A percentile compares a stretch with the other conserved stretches of the same genome.
These are phyloP conservation scores for Luffa aegyptiaca DNA, from an alignment of 306 rosid species.

Conservation along the genomic window DNA sequence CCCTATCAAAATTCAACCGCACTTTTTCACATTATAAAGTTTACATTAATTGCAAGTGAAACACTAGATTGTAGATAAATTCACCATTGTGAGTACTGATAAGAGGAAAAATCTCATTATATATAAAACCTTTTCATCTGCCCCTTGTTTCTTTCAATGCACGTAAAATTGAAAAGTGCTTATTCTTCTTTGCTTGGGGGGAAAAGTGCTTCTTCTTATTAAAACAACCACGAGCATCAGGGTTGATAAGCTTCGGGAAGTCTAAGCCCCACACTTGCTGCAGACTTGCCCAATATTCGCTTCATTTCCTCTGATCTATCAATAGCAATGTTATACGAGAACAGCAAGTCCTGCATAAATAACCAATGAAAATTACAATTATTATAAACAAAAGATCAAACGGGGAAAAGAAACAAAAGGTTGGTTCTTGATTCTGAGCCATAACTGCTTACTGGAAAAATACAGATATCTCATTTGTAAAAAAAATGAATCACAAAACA, in stretches of 20 bases:
- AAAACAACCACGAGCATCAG: conserved; percentile 18
- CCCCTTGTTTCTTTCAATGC: not conserved
- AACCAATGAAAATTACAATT: not conserved
- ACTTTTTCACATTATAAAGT: not conserved
- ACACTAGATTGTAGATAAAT: not conserved
- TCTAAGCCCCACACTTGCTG: conserved; percentile 85
- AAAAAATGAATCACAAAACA: too few species aligned
- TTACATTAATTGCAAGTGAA: not conserved
- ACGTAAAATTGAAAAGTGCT: not conserved
- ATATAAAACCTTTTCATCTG: too few species aligned
- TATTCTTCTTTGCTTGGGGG: not conserved
- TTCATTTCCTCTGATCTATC: conserved; percentile 78
- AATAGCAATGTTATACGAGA: conserved; percentile 85
- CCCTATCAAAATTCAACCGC: not conserved
- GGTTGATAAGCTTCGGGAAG: conserved; percentile 73
- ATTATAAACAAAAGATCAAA: not conserved
- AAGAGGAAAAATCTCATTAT: not conserved
- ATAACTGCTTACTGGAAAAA: not conserved
- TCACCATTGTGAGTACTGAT: not conserved
- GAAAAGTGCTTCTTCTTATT: not conserved
- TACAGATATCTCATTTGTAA: not conserved
- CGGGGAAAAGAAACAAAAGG: not conserved
- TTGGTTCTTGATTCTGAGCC: not conserved
- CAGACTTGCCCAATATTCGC: conserved; percentile 76
- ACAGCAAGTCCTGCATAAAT: conserved; percentile 57